Evolutionary conservation across 116 monocot genomes (phyloP).

Genomic region (Trichopus zeylanicus): DNA sequence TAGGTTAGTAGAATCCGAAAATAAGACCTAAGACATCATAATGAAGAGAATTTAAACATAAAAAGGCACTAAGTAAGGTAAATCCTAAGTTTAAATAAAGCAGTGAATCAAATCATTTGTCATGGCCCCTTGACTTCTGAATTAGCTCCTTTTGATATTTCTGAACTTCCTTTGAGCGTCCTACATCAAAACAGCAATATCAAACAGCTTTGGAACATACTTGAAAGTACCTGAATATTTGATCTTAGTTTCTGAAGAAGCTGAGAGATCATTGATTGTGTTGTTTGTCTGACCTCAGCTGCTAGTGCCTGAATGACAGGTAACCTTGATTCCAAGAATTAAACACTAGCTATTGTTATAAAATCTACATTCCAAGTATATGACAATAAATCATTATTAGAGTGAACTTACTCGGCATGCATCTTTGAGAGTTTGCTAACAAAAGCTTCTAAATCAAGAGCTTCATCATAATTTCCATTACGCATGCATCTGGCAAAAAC

Average conservation of each 20-base stretch:
- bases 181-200: background rate
- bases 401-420: constrained; percentile 73
- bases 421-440: constrained; percentile 81
- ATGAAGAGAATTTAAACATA: too few species aligned
- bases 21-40: too few species aligned
- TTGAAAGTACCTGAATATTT: constrained; percentile 70
- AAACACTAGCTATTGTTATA: constrained; percentile 34
- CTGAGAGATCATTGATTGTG: constrained; percentile 79
- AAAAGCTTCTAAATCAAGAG: constrained; percentile 97
- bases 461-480: constrained; percentile 96
- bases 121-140: too few species aligned
- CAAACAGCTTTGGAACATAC: background rate
- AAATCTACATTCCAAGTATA: constrained; percentile 1
- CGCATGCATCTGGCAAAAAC: constrained; percentile 64
- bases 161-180: too few species aligned
- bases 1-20: too few species aligned
- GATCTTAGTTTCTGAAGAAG: constrained; percentile 97
- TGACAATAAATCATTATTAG: background rate
- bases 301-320: constrained; percentile 92
- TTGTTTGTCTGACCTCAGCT: constrained; percentile 79
- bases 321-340: constrained; percentile 64
- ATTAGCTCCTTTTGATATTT: too few species aligned
- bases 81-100: background rate
- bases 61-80: background rate
- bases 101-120: too few species aligned